phyloP scores from a whole-genome alignment of 169 alveolate genomes.

The Theileria parva region DNA sequence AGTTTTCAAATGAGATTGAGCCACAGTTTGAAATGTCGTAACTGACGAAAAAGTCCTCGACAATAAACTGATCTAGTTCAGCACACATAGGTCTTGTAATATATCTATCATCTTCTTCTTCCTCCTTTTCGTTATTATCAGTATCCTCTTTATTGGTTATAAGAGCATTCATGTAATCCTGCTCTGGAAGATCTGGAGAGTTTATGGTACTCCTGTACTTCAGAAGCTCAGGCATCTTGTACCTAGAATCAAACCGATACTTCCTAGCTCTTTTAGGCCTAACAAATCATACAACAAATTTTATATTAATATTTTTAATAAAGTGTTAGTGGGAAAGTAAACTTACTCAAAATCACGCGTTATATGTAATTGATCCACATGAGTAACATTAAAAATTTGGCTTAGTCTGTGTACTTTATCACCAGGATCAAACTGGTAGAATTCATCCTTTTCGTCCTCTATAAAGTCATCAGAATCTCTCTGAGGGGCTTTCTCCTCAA shows the following conservation, averaged over 20 bases:
- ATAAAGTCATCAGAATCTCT: not conserved
- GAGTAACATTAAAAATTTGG: not conserved
- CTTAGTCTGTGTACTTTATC: not conserved
- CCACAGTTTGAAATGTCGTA: conserved; percentile 59
- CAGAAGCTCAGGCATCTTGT: conserved; percentile 22
- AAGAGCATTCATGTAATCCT: conserved; percentile 3
- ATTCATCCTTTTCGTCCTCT: conserved; percentile 7
- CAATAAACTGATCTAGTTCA: conserved; percentile 27
- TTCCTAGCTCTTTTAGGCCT: not conserved
- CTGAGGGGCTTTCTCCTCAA: not conserved
- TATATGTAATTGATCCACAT: not conserved
- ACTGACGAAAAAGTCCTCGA: conserved; percentile 38
- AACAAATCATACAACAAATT: not conserved
- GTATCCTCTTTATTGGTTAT: not conserved
- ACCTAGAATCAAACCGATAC: not conserved
- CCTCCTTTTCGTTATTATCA: conserved; percentile 4
- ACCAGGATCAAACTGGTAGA: conserved; percentile 4
- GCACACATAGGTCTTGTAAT: conserved; percentile 45
- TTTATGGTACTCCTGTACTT: conserved; percentile 18
- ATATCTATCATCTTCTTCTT: conserved; percentile 33
- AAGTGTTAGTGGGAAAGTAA: not conserved
- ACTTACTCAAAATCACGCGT: conserved; percentile 20
- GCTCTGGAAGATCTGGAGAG: conserved; percentile 7
- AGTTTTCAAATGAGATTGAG: conserved; percentile 19
- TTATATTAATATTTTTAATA: not conserved